These are phyloP conservation scores for Sonneratia caseolaris DNA, from an alignment of 345 rosid genomes.

Conservation along the genomic window DNA sequence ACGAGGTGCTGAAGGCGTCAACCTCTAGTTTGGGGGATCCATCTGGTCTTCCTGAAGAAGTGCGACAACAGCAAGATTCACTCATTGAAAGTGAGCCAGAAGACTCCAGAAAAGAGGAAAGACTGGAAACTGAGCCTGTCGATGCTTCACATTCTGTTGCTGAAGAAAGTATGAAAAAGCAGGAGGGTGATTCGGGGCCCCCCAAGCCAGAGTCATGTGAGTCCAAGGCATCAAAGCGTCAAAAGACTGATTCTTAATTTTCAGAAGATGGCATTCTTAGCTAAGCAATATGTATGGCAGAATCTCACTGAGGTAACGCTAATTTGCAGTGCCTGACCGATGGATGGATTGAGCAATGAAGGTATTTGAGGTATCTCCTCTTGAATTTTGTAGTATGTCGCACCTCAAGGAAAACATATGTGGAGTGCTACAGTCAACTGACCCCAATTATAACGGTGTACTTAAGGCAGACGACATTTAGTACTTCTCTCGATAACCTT, in stretches of 20 bases:
- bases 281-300: background rate
- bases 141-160: background rate
- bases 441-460: background rate
- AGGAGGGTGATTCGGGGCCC: background rate
- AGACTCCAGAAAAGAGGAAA: slow-evolving; percentile 23
- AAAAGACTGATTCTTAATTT: slow-evolving; percentile 21
- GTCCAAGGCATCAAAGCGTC: slow-evolving; percentile 42
- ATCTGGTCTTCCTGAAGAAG: slow-evolving; percentile 20
- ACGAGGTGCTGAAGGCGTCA: slow-evolving; percentile 42
- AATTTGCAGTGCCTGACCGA: slow-evolving; percentile 8
- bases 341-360: background rate
- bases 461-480: background rate
- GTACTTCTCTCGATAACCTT: background rate
- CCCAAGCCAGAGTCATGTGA: slow-evolving; percentile 15
- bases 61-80: slow-evolving; percentile 15
- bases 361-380: background rate
- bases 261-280: slow-evolving; percentile 1
- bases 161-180: background rate
- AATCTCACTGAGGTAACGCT: slow-evolving; percentile 9
- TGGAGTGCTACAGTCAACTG: background rate
- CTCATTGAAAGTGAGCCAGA: slow-evolving; percentile 24
- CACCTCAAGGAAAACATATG: background rate
- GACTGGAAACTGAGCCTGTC: slow-evolving; percentile 14
- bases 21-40: slow-evolving; percentile 39
- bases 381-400: background rate